Evolutionary conservation across 2,329 filamentous ascomycete species (phyloP).

Genomic region (Aspergillus sp.): DNA sequence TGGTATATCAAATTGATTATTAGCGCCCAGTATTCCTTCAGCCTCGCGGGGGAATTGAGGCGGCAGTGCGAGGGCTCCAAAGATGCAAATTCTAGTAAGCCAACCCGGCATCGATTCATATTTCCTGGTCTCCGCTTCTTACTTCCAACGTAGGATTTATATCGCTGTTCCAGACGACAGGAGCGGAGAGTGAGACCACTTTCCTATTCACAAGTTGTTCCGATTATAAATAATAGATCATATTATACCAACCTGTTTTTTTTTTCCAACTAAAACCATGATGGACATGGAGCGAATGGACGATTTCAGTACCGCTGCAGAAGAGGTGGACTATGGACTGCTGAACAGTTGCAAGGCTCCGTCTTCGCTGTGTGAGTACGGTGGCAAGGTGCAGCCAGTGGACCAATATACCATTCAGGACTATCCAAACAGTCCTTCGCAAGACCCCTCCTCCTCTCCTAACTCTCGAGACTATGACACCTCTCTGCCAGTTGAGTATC

Average conservation of each 20-base stretch:
- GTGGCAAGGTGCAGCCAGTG: constrained; percentile 1
- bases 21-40: background rate
- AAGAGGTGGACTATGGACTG: background rate
- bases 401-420: background rate
- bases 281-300: background rate
- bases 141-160: background rate
- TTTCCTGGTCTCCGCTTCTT: background rate
- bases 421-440: background rate
- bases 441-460: background rate
- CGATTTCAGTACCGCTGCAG: background rate
- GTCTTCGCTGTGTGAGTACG: constrained; percentile 1
- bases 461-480: background rate
- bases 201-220: background rate
- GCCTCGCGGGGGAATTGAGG: background rate
- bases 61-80: background rate
- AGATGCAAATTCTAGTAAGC: background rate
- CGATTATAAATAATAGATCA: background rate
- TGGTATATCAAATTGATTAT: background rate
- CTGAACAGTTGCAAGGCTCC: background rate
- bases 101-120: background rate
- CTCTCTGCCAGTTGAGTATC: background rate
- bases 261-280: background rate
- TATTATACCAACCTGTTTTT: background rate
- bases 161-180: background rate
- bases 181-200: background rate